phyloP scores from a whole-genome alignment of 202 grass and related monocot genomes.

The Setaria viridis region DNA sequence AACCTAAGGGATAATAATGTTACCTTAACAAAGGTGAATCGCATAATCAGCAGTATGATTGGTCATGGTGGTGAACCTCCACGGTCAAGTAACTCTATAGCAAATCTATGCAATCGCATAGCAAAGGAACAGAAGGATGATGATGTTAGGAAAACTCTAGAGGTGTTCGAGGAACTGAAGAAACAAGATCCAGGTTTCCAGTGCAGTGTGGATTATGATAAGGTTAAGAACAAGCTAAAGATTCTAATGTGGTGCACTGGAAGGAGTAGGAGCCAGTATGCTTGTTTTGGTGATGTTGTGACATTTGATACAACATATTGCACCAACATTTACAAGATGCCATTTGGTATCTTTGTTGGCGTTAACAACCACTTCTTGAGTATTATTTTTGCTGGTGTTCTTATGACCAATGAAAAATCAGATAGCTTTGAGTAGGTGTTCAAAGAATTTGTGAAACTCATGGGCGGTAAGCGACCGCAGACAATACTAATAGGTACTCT shows the following conservation, averaged over 20 bases:
- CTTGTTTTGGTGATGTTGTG: neutral
- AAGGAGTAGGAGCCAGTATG: neutral
- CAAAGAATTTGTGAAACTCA: neutral
- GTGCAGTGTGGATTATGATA: neutral
- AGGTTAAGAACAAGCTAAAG: neutral
- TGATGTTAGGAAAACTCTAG: neutral
- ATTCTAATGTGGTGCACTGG: neutral
- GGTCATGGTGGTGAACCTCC: neutral
- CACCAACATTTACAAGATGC: slow-evolving; percentile 8
- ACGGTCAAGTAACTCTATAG: neutral
- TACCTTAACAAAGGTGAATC: neutral
- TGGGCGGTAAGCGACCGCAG: neutral
- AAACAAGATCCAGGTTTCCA: neutral
- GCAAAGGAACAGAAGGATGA: neutral
- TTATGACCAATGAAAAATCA: neutral
- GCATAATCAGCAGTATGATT: neutral
- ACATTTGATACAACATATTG: neutral
- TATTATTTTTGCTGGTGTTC: neutral
- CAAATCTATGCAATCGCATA: neutral
- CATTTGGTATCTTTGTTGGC: neutral
- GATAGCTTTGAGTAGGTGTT: neutral
- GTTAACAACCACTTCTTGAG: neutral
- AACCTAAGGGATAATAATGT: neutral
- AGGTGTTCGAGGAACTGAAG: neutral
- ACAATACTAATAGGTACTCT: neutral